A percentile compares a stretch with the other conserved stretches of the same genome.
Evolutionary conservation across 169 alveolate species (phyloP).

Genomic region (Condylostoma magnum): DNA sequence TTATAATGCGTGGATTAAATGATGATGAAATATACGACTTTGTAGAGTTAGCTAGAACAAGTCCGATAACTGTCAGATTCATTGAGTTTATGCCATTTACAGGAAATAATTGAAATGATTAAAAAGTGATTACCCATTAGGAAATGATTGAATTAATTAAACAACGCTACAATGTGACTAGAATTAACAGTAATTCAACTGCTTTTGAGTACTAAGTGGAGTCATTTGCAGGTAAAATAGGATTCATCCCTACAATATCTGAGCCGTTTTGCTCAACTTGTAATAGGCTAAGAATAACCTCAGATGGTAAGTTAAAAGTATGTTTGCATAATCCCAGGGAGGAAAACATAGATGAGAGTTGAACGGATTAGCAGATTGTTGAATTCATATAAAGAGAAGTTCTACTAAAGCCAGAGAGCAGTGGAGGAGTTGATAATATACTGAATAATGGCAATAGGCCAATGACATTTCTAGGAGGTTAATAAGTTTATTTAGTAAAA

Average conservation of each 20-base stretch:
- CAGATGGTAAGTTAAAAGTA: slow-evolving; percentile 59
- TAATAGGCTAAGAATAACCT: slow-evolving; percentile 51
- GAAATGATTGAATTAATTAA: slow-evolving; percentile 39
- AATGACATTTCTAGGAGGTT: slow-evolving; percentile 27
- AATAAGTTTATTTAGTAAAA: background rate
- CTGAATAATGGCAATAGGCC: slow-evolving; percentile 17
- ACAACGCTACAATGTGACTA: slow-evolving; percentile 8
- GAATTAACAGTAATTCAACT: slow-evolving; percentile 28
- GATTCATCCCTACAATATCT: slow-evolving; percentile 54
- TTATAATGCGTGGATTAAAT: slow-evolving; percentile 56
- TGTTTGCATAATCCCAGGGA: slow-evolving; percentile 45
- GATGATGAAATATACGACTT: slow-evolving; percentile 58
- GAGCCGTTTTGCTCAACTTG: slow-evolving; percentile 61
- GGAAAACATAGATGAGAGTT: slow-evolving; percentile 15
- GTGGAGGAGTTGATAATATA: slow-evolving; percentile 22
- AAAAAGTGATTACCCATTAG: slow-evolving; percentile 27
- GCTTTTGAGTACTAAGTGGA: slow-evolving; percentile 30
- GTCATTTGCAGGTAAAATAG: slow-evolving; percentile 49
- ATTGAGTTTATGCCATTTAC: slow-evolving; percentile 66
- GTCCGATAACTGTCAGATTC: slow-evolving; percentile 47
- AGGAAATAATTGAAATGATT: slow-evolving; percentile 50
- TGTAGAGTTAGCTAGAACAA: slow-evolving; percentile 39
- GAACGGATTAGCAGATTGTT: background rate
- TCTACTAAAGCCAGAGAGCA: slow-evolving; percentile 7
- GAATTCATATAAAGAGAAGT: slow-evolving; percentile 2